Base-by-base conservation (phyloP, 257 asterid species). In the Gardenia jasminoides region DNA sequence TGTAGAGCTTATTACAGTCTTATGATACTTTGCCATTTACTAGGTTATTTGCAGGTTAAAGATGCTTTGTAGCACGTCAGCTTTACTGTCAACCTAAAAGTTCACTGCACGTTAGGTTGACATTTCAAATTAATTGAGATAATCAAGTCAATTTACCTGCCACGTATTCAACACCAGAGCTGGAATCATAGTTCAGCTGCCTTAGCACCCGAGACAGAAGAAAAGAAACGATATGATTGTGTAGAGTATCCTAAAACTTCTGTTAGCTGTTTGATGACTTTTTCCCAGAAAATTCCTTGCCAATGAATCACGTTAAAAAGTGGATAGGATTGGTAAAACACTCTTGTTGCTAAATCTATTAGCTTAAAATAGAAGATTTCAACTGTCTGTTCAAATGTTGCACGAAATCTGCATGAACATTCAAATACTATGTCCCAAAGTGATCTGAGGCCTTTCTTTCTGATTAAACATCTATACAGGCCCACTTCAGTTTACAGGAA, bases 401-500 rank as follows among this genome's bases (percentile, higher is more conserved):
- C 19, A 26, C 8, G 33, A 61, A 16, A 68, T 68, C 24, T 6
- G 28, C n/a, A 44, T 56, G 36, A 11, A 56, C 48, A 33, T 22
- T 56, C 65, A n/a, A 28, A 62, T 20, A 13, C 7, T 16, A 24
- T 28, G 54, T 41, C 30, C 28, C 54, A 58, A 39, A 43, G 31
- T 39, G 26, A 76, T 44, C 47, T 12, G 62, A 5, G 12, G 62
- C 11, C 10, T 50, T 26, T 50, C 1, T 67, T 70, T 79, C 16
- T 46, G 47, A 12, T 67, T 68, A 74, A 73, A 56, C 41, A 31
- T 16, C 44, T 73, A 12, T 71, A 44, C 90, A 94, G 98, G 98
- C 76, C 98, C 98, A 59, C 88, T 92, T 81, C 97, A 94, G 83
- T 94, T 94, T 77, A 83, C 85, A 33, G 97, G 98, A 58, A 91